These are phyloP conservation scores for Skeletonema potamos DNA, from an alignment of 108 stramenopile genomes.

Conservation along the genomic window DNA sequence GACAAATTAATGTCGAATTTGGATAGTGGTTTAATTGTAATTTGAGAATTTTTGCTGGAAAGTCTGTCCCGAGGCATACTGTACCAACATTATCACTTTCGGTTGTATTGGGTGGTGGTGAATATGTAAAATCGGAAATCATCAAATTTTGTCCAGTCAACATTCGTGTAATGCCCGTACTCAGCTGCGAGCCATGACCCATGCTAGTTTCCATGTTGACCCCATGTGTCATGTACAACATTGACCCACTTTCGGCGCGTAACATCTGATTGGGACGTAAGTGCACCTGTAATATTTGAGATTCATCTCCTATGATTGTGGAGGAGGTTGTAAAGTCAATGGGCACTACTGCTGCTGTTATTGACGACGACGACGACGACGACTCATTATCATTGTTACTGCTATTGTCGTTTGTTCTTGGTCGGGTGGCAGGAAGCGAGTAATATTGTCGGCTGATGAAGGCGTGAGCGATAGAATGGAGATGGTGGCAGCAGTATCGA, in stretches of 20 bases:
- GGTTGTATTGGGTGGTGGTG: not conserved
- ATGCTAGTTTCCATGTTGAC: slow-evolving; percentile 89
- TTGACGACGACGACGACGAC: not conserved
- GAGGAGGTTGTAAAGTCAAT: slow-evolving; percentile 86
- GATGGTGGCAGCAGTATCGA: not conserved
- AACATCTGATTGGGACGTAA: slow-evolving; percentile 76
- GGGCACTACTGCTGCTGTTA: slow-evolving; percentile 23
- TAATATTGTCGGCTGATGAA: not conserved
- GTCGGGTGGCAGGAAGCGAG: not conserved
- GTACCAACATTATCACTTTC: slow-evolving; percentile 47
- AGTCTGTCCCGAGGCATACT: slow-evolving; percentile 88
- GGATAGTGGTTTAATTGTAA: slow-evolving; percentile 73
- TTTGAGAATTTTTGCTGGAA: slow-evolving; percentile 88
- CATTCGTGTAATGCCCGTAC: slow-evolving; percentile 67
- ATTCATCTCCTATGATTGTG: slow-evolving; percentile 83
- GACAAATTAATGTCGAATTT: slow-evolving; percentile 83
- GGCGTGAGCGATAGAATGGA: not conserved
- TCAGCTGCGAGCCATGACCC: slow-evolving; percentile 72
- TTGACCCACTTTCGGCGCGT: slow-evolving; percentile 87
- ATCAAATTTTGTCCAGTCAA: slow-evolving; percentile 93
- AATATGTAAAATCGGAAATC: slow-evolving; percentile 84
- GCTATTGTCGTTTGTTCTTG: no score
- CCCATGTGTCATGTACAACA: slow-evolving; percentile 91
- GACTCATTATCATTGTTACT: not conserved
- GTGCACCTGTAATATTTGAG: slow-evolving; percentile 60